phyloP scores from a whole-genome alignment of 116 monocot genomes.

The Dioscorea cayenensis region DNA sequence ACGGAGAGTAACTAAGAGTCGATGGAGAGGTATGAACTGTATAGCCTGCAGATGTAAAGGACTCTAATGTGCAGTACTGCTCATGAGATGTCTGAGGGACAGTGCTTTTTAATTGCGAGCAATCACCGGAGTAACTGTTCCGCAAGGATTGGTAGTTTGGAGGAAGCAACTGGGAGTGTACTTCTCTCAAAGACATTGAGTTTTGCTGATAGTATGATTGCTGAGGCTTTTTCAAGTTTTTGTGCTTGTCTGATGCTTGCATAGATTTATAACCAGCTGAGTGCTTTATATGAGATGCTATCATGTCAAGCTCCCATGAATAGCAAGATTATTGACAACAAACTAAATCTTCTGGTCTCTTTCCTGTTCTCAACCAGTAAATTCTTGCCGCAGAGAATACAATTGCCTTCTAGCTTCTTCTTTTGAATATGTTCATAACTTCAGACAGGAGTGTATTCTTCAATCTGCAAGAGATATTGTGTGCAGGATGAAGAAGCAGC shows the following conservation, averaged over 20 bases:
- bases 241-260: constrained; percentile 19
- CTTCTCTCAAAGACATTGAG: constrained; percentile 16
- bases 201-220: constrained; percentile 15
- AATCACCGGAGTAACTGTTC: constrained; percentile 14
- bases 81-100: constrained; percentile 7
- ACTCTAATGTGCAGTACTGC: constrained; percentile 49
- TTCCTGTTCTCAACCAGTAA: too few species aligned
- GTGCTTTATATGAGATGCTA: constrained; percentile 11
- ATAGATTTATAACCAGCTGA: constrained; percentile 5
- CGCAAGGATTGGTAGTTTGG: constrained; percentile 19
- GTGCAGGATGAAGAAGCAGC: too few species aligned
- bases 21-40: constrained; percentile 30
- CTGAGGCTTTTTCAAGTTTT: constrained; percentile 7
- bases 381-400: too few species aligned
- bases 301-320: constrained; percentile 2
- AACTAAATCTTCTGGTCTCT: neutral
- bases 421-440: too few species aligned
- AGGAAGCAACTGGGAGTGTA: constrained; percentile 5
- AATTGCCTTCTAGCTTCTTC: too few species aligned
- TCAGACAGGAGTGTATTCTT: too few species aligned
- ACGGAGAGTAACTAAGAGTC: constrained; percentile 31
- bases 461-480: too few species aligned
- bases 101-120: constrained; percentile 7
- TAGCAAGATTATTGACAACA: neutral
- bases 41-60: constrained; percentile 19